Evolutionary conservation across 805 yeast genomes (phyloP).

Genomic region (Wickerhamiella sorbophila): DNA sequence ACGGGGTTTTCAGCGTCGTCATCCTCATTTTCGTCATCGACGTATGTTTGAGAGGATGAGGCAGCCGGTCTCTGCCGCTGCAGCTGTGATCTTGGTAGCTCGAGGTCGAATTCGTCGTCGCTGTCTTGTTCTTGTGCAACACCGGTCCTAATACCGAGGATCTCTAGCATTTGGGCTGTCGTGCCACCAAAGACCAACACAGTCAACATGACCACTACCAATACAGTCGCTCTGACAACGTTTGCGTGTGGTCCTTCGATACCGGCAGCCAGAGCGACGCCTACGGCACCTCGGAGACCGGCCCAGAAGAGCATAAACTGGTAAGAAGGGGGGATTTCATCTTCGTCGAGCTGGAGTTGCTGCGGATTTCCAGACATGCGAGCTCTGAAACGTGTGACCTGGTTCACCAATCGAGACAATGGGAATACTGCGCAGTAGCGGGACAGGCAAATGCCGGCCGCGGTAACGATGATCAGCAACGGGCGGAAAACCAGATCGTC

Average conservation of each 20-base stretch:
- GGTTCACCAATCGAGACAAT: conserved; percentile 67
- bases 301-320: conserved; percentile 99
- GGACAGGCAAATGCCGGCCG: conserved; percentile 80
- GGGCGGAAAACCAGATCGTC: conserved; percentile 94
- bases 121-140: conserved; percentile 68
- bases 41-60: conserved; percentile 13
- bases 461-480: conserved; percentile 74
- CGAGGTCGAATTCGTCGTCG: conserved; percentile 93
- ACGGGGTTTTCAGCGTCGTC: conserved; percentile 24
- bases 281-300: conserved; percentile 97
- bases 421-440: conserved; percentile 98
- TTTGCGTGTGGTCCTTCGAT: conserved; percentile 86
- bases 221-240: conserved; percentile 80
- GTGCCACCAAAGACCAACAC: conserved; percentile 97
- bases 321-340: conserved; percentile 86
- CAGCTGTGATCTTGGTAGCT: conserved; percentile 34
- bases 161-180: conserved; percentile 95
- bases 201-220: conserved; percentile 91
- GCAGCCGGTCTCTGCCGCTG: conserved; percentile 3
- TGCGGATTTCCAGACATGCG: conserved; percentile 23
- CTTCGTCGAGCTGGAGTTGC: conserved; percentile 33
- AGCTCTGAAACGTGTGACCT: conserved; percentile 50
- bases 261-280: conserved; percentile 97
- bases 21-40: conserved; percentile 16
- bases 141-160: conserved; percentile 83